Conservation (phyloP, 495 filamentous ascomycete species). For the Xylaria intraflava region DNA sequence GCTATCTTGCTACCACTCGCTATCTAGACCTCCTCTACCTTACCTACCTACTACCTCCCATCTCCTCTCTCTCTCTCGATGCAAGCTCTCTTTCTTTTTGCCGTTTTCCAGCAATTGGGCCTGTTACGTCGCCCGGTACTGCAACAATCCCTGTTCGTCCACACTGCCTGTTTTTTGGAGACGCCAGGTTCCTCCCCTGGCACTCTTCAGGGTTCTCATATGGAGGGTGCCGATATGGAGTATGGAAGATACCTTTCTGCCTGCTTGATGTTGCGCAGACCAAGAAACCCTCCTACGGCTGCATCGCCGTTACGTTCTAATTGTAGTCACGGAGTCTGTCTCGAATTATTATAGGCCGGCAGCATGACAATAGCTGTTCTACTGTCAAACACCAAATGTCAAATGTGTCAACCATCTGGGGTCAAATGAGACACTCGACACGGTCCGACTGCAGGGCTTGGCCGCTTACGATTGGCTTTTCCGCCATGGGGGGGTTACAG, state of each 20-base stretch:
- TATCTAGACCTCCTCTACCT: too few relatives aligned
- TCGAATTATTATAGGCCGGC: not conserved
- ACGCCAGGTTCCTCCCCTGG: too few relatives aligned
- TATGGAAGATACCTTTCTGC: not conserved
- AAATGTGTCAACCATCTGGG: constrained; percentile 8
- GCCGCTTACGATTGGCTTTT: constrained; percentile 3
- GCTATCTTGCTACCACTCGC: too few relatives aligned
- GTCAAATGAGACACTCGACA: constrained; percentile 6
- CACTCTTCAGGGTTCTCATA: not conserved
- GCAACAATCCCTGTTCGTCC: too few relatives aligned
- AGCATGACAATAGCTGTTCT: not conserved
- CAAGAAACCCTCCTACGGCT: not conserved
- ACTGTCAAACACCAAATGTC: not conserved
- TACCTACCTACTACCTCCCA: too few relatives aligned
- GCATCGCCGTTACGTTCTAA: not conserved
- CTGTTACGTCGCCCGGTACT: too few relatives aligned
- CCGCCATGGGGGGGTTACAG: not conserved
- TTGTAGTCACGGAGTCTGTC: not conserved
- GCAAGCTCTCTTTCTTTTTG: too few relatives aligned
- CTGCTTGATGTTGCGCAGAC: not conserved
- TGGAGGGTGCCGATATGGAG: not conserved
- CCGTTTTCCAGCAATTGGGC: too few relatives aligned
- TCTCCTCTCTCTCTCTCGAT: too few relatives aligned
- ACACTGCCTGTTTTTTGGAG: too few relatives aligned
- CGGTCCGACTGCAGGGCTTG: constrained; percentile 11